A percentile compares a stretch with the other conserved stretches of the same genome.
phyloP scores from a whole-genome alignment of 345 rosid species.

The Dovyalis caffra region DNA sequence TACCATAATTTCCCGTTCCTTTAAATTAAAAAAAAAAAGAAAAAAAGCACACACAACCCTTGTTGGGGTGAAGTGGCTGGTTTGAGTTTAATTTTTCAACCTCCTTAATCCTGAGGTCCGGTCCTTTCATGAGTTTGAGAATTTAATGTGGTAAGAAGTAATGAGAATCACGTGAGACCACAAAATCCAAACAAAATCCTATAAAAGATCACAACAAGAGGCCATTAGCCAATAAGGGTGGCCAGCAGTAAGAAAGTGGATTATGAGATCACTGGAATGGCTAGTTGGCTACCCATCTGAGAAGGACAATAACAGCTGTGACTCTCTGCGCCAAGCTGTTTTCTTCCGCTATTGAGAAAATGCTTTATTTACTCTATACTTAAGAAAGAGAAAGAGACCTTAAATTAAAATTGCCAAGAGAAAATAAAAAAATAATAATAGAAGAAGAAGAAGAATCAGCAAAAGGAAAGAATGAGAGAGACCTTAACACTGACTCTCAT shows the following conservation, averaged over 20 bases:
- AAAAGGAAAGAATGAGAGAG: background rate
- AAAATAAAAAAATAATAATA: background rate
- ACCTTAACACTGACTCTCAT: slow-evolving; percentile 10
- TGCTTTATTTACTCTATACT: slow-evolving; percentile 3
- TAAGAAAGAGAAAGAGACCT: background rate
- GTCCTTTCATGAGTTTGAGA: background rate
- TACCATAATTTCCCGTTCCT: too few species aligned
- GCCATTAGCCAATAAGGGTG: slow-evolving; percentile 18
- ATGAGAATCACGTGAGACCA: slow-evolving; percentile 40
- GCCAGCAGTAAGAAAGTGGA: slow-evolving; percentile 17
- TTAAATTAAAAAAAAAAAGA: too few species aligned
- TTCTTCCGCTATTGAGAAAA: background rate
- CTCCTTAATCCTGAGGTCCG: background rate
- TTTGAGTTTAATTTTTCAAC: background rate
- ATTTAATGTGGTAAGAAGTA: slow-evolving; percentile 23
- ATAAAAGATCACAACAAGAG: slow-evolving; percentile 28
- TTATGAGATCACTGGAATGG: slow-evolving; percentile 15
- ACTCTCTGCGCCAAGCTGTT: slow-evolving; percentile 11
- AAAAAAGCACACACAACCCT: too few species aligned
- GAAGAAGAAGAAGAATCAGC: background rate
- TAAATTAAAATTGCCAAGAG: background rate
- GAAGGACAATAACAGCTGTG: slow-evolving; percentile 24
- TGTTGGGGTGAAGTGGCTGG: background rate
- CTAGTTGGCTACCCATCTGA: background rate
- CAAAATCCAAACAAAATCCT: slow-evolving; percentile 41